Evolutionary conservation across 2,329 filamentous ascomycete species (phyloP).

Genomic region (Pseudogymnoascus sp.): DNA sequence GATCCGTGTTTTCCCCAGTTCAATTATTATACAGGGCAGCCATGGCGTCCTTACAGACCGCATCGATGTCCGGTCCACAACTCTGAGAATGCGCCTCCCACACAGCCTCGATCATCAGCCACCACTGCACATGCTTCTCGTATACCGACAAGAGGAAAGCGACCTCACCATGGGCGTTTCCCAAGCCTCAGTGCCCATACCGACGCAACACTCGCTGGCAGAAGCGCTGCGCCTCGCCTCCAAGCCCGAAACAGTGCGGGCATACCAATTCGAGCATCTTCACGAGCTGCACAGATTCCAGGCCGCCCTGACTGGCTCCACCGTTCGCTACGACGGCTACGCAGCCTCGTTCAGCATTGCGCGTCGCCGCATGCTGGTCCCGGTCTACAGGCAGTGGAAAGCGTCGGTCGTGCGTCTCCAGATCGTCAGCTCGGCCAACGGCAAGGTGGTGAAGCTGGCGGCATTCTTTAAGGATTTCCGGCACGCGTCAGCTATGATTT

Average conservation of each 20-base stretch:
- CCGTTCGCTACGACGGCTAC: slow-evolving; percentile 61
- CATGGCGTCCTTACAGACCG: slow-evolving; percentile 66
- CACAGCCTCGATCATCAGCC: slow-evolving; percentile 42
- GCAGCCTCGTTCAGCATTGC: slow-evolving; percentile 69
- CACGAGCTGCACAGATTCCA: slow-evolving; percentile 68
- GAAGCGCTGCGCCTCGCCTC: slow-evolving; percentile 39
- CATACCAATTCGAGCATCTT: slow-evolving; percentile 53
- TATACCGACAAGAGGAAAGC: slow-evolving; percentile 61
- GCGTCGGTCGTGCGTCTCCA: slow-evolving; percentile 67
- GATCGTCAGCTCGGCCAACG: slow-evolving; percentile 53
- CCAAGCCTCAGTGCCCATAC: slow-evolving; percentile 53
- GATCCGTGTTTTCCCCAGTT: slow-evolving; percentile 64
- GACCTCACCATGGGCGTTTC: slow-evolving; percentile 68
- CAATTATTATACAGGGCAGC: slow-evolving; percentile 61
- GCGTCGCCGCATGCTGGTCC: slow-evolving; percentile 76
- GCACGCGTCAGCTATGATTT: slow-evolving; percentile 77
- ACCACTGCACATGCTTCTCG: slow-evolving; percentile 39
- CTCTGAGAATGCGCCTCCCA: slow-evolving; percentile 44
- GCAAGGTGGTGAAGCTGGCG: slow-evolving; percentile 64
- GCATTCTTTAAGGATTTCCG: slow-evolving; percentile 79
- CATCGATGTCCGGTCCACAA: slow-evolving; percentile 65
- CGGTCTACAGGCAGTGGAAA: slow-evolving; percentile 86
- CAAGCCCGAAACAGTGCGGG: slow-evolving; percentile 55
- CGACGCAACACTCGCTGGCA: slow-evolving; percentile 50
- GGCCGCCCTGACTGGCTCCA: slow-evolving; percentile 65